These are phyloP conservation scores for Phytophthora vignae DNA, from an alignment of 352 stramenopile genomes.

Conservation along the genomic window DNA sequence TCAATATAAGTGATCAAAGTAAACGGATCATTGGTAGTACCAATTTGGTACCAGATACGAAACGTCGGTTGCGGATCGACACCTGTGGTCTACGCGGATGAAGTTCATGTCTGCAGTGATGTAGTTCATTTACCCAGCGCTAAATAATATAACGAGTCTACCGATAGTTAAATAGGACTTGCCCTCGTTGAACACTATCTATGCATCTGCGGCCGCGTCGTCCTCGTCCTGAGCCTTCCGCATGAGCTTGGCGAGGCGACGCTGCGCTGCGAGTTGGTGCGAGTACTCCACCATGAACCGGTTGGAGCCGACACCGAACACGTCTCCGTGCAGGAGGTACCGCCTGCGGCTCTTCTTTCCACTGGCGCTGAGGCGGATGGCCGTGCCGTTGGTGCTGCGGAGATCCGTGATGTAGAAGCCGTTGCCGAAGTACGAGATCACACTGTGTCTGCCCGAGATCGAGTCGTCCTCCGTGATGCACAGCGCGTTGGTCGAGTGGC, in stretches of 20 bases:
- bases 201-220: constrained; percentile 25
- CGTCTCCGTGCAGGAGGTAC: constrained; percentile 79
- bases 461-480: constrained; percentile 87
- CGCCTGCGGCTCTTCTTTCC: constrained; percentile 62
- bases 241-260: constrained; percentile 37
- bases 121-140: constrained; percentile 3
- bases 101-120: not conserved
- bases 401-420: constrained; percentile 90
- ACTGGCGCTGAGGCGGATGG: constrained; percentile 71
- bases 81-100: no score
- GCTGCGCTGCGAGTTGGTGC: constrained; percentile 57
- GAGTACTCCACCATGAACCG: constrained; percentile 87
- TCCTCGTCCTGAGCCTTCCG: constrained; percentile 32
- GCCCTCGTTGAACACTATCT: constrained; percentile 15
- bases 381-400: constrained; percentile 84
- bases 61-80: no score
- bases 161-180: constrained; percentile 30
- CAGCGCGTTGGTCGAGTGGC: constrained; percentile 77
- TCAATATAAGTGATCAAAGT: not conserved
- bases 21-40: no score
- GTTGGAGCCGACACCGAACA: constrained; percentile 87
- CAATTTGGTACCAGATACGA: no score
- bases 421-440: constrained; percentile 76
- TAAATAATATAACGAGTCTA: constrained; percentile 28
- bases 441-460: constrained; percentile 78